Conservation (phyloP, 441 rosid species). For the Bruguiera hainesii region DNA sequence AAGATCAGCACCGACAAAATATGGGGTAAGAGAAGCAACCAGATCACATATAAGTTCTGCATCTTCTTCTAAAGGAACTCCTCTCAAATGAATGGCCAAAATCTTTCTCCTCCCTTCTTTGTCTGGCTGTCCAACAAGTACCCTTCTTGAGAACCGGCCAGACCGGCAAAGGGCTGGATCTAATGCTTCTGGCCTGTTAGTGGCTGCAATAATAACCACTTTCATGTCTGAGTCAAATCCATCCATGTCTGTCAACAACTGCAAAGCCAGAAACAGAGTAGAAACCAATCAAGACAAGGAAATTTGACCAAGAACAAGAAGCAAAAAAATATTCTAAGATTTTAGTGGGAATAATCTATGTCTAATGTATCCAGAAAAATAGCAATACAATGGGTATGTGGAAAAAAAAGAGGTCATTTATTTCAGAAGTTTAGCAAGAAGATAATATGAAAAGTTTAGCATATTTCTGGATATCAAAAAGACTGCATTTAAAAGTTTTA, state of each 20-base stretch:
- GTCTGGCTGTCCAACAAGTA: slow-evolving; percentile 81
- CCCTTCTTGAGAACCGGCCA: slow-evolving; percentile 85
- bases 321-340: neutral
- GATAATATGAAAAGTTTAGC: neutral
- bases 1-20: slow-evolving; percentile 92
- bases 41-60: slow-evolving; percentile 53
- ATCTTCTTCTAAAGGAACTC: slow-evolving; percentile 73
- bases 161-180: slow-evolving; percentile 87
- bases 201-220: slow-evolving; percentile 92
- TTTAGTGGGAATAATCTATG: neutral
- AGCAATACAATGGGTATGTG: no score
- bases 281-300: neutral
- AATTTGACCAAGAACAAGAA: neutral
- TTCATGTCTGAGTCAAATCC: slow-evolving; percentile 74
- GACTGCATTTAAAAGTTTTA: neutral
- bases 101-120: slow-evolving; percentile 78
- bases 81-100: slow-evolving; percentile 66
- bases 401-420: neutral
- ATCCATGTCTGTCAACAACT: slow-evolving; percentile 99
- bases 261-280: slow-evolving; percentile 26
- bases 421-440: neutral
- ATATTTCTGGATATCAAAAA: neutral
- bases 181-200: slow-evolving; percentile 93
- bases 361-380: no score
- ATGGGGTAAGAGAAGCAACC: slow-evolving; percentile 65